Evolutionary conservation across 2,329 filamentous ascomycete genomes (phyloP).

Genomic region (Monosporascus cannonballus): DNA sequence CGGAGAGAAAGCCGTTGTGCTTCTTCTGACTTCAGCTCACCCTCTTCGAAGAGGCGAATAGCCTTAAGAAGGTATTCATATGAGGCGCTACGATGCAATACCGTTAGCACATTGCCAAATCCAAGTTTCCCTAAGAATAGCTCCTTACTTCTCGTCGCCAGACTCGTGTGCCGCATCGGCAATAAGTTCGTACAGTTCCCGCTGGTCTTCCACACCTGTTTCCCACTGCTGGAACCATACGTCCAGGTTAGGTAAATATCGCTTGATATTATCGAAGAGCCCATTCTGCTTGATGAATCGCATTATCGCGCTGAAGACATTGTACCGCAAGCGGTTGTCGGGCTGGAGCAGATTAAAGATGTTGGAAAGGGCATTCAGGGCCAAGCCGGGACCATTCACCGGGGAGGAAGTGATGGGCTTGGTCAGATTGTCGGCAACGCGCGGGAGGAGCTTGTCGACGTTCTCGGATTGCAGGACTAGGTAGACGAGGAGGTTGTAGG

Average conservation of each 20-base stretch:
- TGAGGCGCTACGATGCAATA: conserved; percentile 37
- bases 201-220: conserved; percentile 72
- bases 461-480: conserved; percentile 82
- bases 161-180: conserved; percentile 74
- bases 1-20: conserved; percentile 55
- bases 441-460: conserved; percentile 77
- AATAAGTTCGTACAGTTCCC: conserved; percentile 78
- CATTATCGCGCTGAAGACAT: conserved; percentile 85
- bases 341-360: conserved; percentile 89
- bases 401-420: conserved; percentile 83
- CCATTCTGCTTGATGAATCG: conserved; percentile 70
- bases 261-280: conserved; percentile 77
- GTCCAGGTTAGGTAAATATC: conserved; percentile 77
- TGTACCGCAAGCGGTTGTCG: conserved; percentile 73
- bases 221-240: conserved; percentile 81
- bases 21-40: conserved; percentile 52
- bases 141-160: conserved; percentile 66
- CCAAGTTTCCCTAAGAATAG: not conserved
- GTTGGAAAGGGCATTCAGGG: conserved; percentile 85
- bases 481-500: conserved; percentile 95
- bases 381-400: conserved; percentile 75
- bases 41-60: conserved; percentile 53
- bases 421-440: conserved; percentile 82
- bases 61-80: conserved; percentile 64
- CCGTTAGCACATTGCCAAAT: conserved; percentile 2